These are phyloP conservation scores for Curvularia spicifera DNA, from an alignment of 2,329 filamentous ascomycete genomes.

Conservation along the genomic window DNA sequence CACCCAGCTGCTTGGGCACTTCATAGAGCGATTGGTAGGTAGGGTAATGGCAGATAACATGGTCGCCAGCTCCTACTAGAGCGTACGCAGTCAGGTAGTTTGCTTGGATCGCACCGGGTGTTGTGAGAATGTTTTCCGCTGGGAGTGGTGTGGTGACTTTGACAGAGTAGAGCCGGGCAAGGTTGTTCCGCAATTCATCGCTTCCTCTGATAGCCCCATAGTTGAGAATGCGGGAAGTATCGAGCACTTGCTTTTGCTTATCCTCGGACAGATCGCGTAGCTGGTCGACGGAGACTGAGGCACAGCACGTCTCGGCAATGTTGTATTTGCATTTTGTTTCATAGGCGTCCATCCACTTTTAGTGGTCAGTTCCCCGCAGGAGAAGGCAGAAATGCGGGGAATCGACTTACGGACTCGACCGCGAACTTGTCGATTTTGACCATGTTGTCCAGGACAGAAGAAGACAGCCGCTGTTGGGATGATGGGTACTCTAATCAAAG, in stretches of 20 bases:
- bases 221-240: constrained; percentile 66
- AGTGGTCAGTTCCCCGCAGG: constrained; percentile 19
- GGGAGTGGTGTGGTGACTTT: constrained; percentile 57
- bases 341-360: constrained; percentile 64
- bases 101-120: constrained; percentile 81
- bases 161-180: constrained; percentile 70
- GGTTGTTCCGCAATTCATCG: constrained; percentile 65
- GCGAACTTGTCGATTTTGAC: constrained; percentile 67
- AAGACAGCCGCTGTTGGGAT: background rate
- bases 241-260: constrained; percentile 56
- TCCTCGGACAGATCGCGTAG: constrained; percentile 66
- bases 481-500: background rate
- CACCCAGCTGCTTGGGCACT: constrained; percentile 75
- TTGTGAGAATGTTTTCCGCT: constrained; percentile 73
- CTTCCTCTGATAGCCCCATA: constrained; percentile 78
- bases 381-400: constrained; percentile 26
- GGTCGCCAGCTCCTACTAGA: constrained; percentile 74
- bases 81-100: constrained; percentile 82
- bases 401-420: constrained; percentile 69
- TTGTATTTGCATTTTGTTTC: constrained; percentile 66
- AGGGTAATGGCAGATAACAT: constrained; percentile 85
- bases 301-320: constrained; percentile 79
- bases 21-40: constrained; percentile 83
- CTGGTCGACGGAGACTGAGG: constrained; percentile 74
- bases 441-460: constrained; percentile 51